phyloP scores from a whole-genome alignment of 2,329 filamentous ascomycete species.

The Thyridium curvatum region DNA sequence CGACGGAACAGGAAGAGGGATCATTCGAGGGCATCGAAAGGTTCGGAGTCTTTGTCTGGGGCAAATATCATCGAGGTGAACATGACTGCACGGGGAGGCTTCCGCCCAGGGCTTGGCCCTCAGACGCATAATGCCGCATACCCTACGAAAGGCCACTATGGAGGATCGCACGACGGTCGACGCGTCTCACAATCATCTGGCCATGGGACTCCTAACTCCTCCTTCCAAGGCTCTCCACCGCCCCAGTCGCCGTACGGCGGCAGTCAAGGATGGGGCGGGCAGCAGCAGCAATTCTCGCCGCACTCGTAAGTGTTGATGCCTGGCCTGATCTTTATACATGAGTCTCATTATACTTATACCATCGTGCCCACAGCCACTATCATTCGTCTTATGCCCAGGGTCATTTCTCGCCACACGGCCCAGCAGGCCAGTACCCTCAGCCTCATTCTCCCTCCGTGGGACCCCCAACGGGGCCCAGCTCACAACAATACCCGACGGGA shows the following conservation, averaged over 20 bases:
- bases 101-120: conserved; percentile 25
- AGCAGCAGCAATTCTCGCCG: conserved; percentile 28
- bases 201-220: conserved; percentile 32
- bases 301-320: conserved; percentile 33
- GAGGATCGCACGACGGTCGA: conserved; percentile 22
- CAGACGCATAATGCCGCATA: conserved; percentile 23
- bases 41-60: conserved; percentile 32
- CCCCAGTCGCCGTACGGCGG: conserved; percentile 35
- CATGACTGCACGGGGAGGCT: conserved; percentile 36
- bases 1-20: conserved; percentile 28
- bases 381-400: too few species aligned
- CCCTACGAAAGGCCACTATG: conserved; percentile 27
- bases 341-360: too few species aligned
- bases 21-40: conserved; percentile 28
- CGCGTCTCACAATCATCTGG: conserved; percentile 31
- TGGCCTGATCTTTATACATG: too few species aligned
- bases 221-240: conserved; percentile 37
- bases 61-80: conserved; percentile 45
- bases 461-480: conserved; percentile 50
- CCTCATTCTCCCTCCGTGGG: conserved; percentile 46
- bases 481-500: conserved; percentile 43
- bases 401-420: conserved; percentile 35
- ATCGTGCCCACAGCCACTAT: too few species aligned
- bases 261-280: conserved; percentile 28
- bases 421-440: conserved; percentile 47